Conservation (phyloP, 768 basidiomycete species). For the Termitomyces sp. region DNA sequence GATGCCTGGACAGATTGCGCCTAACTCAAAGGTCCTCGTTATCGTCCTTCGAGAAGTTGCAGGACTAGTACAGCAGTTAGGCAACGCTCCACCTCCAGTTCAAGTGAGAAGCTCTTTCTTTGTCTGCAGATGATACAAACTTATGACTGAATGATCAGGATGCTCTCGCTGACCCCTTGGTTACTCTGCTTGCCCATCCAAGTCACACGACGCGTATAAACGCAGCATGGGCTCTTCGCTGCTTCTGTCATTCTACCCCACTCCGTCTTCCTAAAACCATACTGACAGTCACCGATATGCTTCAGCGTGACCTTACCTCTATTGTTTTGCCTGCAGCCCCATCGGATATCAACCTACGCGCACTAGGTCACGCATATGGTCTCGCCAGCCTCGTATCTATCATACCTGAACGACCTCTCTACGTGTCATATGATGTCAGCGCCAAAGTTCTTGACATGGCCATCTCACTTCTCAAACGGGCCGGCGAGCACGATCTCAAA, state of each 20-base stretch:
- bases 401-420: constrained; percentile 84
- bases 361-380: constrained; percentile 88
- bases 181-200: constrained; percentile 84
- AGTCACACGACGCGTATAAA: constrained; percentile 84
- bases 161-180: constrained; percentile 78
- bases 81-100: constrained; percentile 87
- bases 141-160: constrained; percentile 45
- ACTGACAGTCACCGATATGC: constrained; percentile 70
- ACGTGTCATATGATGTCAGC: constrained; percentile 91
- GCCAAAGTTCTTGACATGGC: constrained; percentile 91
- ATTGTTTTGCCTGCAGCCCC: constrained; percentile 71
- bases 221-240: constrained; percentile 83
- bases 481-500: constrained; percentile 86
- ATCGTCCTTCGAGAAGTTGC: constrained; percentile 82
- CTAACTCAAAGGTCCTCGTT: constrained; percentile 62
- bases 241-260: constrained; percentile 90
- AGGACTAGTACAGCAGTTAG: constrained; percentile 82
- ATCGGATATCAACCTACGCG: constrained; percentile 64
- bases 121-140: neutral
- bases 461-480: constrained; percentile 83
- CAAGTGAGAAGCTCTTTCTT: constrained; percentile 45
- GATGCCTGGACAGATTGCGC: constrained; percentile 80
- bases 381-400: constrained; percentile 84
- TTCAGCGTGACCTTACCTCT: constrained; percentile 78
- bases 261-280: constrained; percentile 80